phyloP scores from a whole-genome alignment of 306 rosid species.

The Cucurbita ficifolia region DNA sequence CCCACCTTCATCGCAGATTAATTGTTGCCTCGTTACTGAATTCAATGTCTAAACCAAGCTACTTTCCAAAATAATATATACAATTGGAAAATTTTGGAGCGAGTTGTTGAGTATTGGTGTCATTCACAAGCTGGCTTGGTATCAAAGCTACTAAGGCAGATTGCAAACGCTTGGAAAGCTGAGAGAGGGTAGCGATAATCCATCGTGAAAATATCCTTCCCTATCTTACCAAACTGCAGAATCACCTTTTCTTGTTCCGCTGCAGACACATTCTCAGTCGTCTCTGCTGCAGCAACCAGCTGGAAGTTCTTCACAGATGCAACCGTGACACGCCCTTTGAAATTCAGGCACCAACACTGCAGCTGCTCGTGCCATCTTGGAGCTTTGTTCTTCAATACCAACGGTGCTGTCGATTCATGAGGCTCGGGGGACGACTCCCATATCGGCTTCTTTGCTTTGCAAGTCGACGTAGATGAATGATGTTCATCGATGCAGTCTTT shows the following conservation, averaged over 20 bases:
- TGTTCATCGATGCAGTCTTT: constrained; percentile 20
- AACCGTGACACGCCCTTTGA: constrained; percentile 87
- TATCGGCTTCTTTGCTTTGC: constrained; percentile 33
- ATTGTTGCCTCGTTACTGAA: neutral
- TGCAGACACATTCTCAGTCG: constrained; percentile 36
- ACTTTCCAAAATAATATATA: constrained; percentile 3
- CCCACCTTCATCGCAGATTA: neutral
- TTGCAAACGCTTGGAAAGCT: constrained; percentile 91
- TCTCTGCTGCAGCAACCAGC: constrained; percentile 71
- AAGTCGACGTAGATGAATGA: constrained; percentile 9
- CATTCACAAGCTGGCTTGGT: constrained; percentile 96
- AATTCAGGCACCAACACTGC: constrained; percentile 94
- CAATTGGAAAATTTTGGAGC: neutral
- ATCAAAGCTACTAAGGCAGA: constrained; percentile 92
- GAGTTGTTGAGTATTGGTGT: constrained; percentile 15
- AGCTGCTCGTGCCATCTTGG: constrained; percentile 97
- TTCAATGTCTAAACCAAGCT: neutral
- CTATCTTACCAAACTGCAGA: constrained; percentile 84
- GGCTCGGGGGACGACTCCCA: constrained; percentile 15
- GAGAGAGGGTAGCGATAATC: constrained; percentile 91
- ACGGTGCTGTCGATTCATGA: constrained; percentile 19
- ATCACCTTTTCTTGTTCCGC: constrained; percentile 78
- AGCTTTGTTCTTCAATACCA: constrained; percentile 65
- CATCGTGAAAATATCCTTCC: constrained; percentile 93
- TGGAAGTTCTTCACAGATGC: constrained; percentile 95